These are phyloP conservation scores for Trichophyton benhamiae DNA, from an alignment of 2,329 filamentous ascomycete species.

Conservation along the genomic window DNA sequence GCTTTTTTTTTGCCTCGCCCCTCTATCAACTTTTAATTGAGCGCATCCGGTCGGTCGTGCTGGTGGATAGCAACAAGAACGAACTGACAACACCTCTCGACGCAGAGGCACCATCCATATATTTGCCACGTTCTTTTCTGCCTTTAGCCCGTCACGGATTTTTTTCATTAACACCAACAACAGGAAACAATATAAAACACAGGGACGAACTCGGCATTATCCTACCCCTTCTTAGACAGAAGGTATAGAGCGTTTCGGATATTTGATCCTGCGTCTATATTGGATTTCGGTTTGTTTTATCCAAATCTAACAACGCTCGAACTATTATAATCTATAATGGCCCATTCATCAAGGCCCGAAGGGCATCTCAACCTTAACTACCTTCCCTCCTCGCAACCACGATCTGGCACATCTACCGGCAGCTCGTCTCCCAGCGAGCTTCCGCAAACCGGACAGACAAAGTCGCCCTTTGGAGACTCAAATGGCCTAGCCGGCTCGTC, in stretches of 20 bases:
- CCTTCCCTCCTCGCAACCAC: constrained; percentile 51
- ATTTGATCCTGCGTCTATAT: constrained; percentile 2
- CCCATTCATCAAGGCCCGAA: constrained; percentile 66
- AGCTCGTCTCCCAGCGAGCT: constrained; percentile 71
- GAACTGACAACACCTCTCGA: neutral
- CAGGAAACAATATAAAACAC: neutral
- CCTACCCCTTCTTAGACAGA: constrained; percentile 8
- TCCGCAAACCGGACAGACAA: constrained; percentile 48
- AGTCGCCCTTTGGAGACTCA: constrained; percentile 61
- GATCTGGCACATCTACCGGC: constrained; percentile 67
- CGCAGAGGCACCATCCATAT: neutral
- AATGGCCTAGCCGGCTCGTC: constrained; percentile 45
- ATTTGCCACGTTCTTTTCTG: neutral
- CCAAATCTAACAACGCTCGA: neutral
- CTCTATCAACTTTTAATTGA: neutral
- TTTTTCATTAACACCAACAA: neutral
- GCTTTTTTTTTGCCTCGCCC: neutral
- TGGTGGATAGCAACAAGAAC: neutral
- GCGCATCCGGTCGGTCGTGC: neutral
- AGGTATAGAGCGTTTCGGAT: constrained; percentile 5
- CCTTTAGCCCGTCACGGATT: neutral
- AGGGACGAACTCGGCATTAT: neutral
- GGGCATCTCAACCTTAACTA: constrained; percentile 73
- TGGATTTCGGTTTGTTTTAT: neutral
- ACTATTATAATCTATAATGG: constrained; percentile 73